A percentile compares a stretch with the other conserved stretches of the same genome.
Evolutionary conservation across 2,329 filamentous ascomycete species (phyloP).

Genomic region (Diaporthe humulicola): DNA sequence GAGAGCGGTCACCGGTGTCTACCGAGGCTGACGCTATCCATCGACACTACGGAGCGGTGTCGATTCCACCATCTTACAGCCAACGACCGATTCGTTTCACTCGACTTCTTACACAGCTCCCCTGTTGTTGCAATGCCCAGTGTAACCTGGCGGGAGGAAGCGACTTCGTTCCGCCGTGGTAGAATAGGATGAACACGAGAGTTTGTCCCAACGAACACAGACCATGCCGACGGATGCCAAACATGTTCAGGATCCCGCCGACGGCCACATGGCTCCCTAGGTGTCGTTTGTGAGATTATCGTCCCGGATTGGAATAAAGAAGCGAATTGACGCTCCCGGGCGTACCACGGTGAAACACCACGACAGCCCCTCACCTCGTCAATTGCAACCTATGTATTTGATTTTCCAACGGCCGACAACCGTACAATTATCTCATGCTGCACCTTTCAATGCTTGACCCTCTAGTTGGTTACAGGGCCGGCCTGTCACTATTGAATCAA

Average conservation of each 20-base stretch:
- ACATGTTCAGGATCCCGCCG: not conserved
- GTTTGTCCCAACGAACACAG: not conserved
- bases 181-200: not conserved
- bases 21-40: not conserved
- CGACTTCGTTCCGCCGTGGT: not conserved
- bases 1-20: not conserved
- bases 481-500: not conserved
- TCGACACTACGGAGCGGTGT: slow-evolving; percentile 4
- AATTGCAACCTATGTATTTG: not conserved
- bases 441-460: too few species aligned
- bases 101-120: not conserved
- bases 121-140: not conserved
- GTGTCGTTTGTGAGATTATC: not conserved
- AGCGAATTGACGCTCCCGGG: not conserved
- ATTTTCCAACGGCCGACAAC: too few species aligned
- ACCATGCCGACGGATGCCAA: not conserved
- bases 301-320: not conserved
- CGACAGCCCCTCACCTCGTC: not conserved
- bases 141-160: not conserved
- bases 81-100: not conserved
- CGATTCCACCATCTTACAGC: not conserved
- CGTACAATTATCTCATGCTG: not conserved
- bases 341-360: not conserved
- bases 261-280: not conserved
- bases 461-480: not conserved